Conservation (phyloP, 176 grass and related monocot genomes). For the Tillandsia leiboldiana region DNA sequence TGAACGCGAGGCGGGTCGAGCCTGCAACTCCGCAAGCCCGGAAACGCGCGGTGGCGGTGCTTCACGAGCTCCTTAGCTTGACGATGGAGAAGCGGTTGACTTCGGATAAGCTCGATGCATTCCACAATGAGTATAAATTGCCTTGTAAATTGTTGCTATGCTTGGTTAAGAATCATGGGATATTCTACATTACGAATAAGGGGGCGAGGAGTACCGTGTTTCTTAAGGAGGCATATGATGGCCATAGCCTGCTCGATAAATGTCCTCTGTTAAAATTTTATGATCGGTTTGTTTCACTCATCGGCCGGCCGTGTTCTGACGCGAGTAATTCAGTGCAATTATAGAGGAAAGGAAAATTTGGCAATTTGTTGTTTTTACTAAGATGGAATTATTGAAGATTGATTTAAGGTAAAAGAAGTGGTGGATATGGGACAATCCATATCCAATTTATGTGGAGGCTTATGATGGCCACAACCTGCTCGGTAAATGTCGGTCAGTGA, state of each 20-base stretch:
- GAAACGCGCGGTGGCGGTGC: constrained; percentile 54
- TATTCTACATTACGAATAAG: constrained; percentile 98
- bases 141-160: constrained; percentile 66
- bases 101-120: constrained; percentile 78
- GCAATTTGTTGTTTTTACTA: no score
- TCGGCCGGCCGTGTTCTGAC: constrained; percentile 36
- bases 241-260: constrained; percentile 48
- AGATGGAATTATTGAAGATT: no score
- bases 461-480: constrained; percentile 53
- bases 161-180: constrained; percentile 82
- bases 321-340: constrained; percentile 21
- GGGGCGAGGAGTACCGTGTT: constrained; percentile 79
- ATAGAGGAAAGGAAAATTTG: not conserved
- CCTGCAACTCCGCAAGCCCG: constrained; percentile 52
- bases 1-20: constrained; percentile 55
- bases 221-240: constrained; percentile 78
- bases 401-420: no score
- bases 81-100: constrained; percentile 62
- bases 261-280: constrained; percentile 58
- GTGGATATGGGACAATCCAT: no score
- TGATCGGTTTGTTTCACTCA: constrained; percentile 56
- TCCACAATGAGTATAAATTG: constrained; percentile 68
- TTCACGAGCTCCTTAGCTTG: constrained; percentile 86
- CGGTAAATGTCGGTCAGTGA: constrained; percentile 55
- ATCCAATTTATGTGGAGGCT: constrained; percentile 35